These are phyloP conservation scores for Camillea tinctor DNA, from an alignment of 2,329 filamentous ascomycete genomes.

Conservation along the genomic window DNA sequence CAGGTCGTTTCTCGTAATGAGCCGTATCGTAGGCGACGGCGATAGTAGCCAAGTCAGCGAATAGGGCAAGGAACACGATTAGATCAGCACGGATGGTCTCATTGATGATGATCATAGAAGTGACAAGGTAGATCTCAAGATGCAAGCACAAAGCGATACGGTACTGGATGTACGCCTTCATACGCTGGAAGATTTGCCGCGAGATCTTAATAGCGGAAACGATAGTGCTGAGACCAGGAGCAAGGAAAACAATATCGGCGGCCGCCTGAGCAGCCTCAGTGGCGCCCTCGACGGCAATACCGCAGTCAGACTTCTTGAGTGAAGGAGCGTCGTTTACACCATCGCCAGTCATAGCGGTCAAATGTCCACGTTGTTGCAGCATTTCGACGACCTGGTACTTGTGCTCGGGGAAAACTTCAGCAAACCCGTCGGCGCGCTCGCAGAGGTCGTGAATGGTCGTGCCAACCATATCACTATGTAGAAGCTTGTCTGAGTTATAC, in stretches of 20 bases:
- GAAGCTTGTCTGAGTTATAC: constrained; percentile 72
- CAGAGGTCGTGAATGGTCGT: constrained; percentile 69
- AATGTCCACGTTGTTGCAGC: constrained; percentile 69
- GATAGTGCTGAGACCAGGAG: constrained; percentile 65
- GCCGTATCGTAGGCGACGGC: constrained; percentile 73
- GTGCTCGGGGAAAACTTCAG: constrained; percentile 73
- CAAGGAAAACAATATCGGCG: constrained; percentile 68
- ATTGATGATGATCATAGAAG: constrained; percentile 72
- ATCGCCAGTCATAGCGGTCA: constrained; percentile 73
- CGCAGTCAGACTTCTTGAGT: constrained; percentile 67
- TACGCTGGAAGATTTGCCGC: constrained; percentile 68
- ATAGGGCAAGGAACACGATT: constrained; percentile 71
- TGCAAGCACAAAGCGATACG: constrained; percentile 68
- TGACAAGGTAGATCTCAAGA: constrained; percentile 69
- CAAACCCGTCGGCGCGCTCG: constrained; percentile 72
- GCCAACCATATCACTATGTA: constrained; percentile 67
- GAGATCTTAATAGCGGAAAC: constrained; percentile 67
- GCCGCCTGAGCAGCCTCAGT: constrained; percentile 66
- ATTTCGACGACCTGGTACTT: constrained; percentile 76
- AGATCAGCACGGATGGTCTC: constrained; percentile 67
- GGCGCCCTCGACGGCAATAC: constrained; percentile 67
- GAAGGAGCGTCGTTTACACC: constrained; percentile 69
- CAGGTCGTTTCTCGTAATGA: constrained; percentile 66
- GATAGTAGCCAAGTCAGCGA: constrained; percentile 72
- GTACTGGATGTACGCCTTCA: constrained; percentile 71